Conservation (phyloP, 2,329 filamentous ascomycete species). For the Stemphylium vesicarium region DNA sequence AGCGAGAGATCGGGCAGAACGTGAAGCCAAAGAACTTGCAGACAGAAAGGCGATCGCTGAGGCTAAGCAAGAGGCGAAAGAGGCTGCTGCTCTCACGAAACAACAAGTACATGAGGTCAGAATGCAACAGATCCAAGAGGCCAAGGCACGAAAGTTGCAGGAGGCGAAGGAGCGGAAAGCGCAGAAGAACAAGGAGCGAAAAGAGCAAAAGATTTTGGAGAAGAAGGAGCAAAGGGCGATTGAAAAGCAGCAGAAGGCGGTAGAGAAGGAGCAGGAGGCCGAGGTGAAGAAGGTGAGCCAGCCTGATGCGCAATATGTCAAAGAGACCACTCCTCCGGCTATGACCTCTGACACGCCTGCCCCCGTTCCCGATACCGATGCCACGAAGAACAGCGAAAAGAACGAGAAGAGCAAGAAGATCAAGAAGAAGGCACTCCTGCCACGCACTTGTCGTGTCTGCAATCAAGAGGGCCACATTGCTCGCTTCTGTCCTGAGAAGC, state of each 20-base stretch:
- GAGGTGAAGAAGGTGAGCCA: not conserved
- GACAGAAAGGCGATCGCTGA: not conserved
- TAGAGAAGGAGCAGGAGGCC: not conserved
- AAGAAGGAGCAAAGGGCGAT: not conserved
- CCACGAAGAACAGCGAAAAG: not conserved
- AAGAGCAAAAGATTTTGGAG: not conserved
- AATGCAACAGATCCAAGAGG: not conserved
- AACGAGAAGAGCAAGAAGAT: not conserved
- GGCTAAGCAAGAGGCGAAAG: too few species aligned
- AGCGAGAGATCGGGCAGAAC: too few species aligned
- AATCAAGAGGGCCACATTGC: not conserved
- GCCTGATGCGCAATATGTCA: not conserved
- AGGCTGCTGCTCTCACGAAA: not conserved
- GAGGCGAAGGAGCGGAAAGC: not conserved
- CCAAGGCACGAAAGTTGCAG: not conserved
- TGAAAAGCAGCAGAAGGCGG: too few species aligned
- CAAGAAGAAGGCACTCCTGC: too few species aligned
- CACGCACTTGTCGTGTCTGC: not conserved
- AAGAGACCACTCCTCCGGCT: not conserved
- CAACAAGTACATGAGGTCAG: too few species aligned
- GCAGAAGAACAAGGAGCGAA: too few species aligned
- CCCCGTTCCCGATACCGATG: not conserved
- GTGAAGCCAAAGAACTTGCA: not conserved
- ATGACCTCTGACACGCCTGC: not conserved
- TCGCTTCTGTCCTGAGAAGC: not conserved